phyloP scores from a whole-genome alignment of 306 rosid genomes.

The Oxytropis ochrocephala region DNA sequence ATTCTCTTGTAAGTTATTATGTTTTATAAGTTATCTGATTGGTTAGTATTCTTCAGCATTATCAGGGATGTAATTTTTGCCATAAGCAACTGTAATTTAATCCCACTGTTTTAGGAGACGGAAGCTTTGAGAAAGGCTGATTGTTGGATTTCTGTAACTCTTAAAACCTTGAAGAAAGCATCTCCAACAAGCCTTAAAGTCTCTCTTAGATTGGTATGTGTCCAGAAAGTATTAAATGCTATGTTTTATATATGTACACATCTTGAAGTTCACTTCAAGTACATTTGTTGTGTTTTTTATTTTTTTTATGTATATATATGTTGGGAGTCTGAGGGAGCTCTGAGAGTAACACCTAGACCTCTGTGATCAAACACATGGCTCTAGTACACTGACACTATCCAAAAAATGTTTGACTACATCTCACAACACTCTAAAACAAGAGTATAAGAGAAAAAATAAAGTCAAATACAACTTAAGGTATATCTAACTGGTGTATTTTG shows the following conservation, averaged over 20 bases:
- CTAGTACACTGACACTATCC: too few relatives aligned
- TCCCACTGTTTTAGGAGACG: conserved; percentile 44
- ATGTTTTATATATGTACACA: neutral
- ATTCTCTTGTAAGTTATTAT: conserved; percentile 73
- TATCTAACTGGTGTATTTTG: too few relatives aligned
- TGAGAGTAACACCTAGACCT: too few relatives aligned
- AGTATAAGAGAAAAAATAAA: too few relatives aligned
- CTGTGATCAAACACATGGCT: too few relatives aligned
- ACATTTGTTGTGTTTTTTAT: neutral
- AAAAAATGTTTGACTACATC: too few relatives aligned
- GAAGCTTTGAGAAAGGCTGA: conserved; percentile 42
- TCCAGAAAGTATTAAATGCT: neutral
- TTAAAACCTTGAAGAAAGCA: conserved; percentile 63
- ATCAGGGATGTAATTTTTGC: neutral
- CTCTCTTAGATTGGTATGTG: conserved; percentile 64
- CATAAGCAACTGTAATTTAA: conserved; percentile 15
- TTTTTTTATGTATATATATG: neutral
- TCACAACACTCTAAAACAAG: too few relatives aligned
- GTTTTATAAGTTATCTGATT: conserved; percentile 7
- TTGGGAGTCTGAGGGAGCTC: too few relatives aligned
- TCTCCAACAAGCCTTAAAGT: conserved; percentile 86
- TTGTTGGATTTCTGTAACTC: conserved; percentile 58
- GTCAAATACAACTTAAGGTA: too few relatives aligned
- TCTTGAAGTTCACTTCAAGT: neutral
- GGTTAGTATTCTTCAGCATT: neutral